These are phyloP conservation scores for Boletus barrowsii DNA, from an alignment of 768 basidiomycete genomes.

Conservation along the genomic window DNA sequence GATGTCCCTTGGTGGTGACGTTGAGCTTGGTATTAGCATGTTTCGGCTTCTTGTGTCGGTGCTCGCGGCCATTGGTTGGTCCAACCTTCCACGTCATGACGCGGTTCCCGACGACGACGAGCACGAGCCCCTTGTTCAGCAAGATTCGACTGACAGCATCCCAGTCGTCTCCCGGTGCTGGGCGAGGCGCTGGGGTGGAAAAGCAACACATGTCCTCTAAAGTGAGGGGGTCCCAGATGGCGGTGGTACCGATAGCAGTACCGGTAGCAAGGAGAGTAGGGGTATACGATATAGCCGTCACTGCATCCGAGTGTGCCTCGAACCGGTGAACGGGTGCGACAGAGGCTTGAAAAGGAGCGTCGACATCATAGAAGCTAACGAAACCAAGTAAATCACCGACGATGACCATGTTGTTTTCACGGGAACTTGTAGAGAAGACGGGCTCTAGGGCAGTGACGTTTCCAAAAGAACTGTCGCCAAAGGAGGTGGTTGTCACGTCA, in stretches of 20 bases:
- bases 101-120: slow-evolving; percentile 58
- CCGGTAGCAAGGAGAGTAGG: slow-evolving; percentile 61
- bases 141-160: slow-evolving; percentile 56
- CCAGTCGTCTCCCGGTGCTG: slow-evolving; percentile 32
- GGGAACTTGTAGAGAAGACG: slow-evolving; percentile 37
- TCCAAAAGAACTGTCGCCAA: slow-evolving; percentile 53
- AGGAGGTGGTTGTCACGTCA: slow-evolving; percentile 36
- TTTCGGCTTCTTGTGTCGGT: slow-evolving; percentile 34
- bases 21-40: slow-evolving; percentile 26
- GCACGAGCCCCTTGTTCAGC: slow-evolving; percentile 49
- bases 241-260: slow-evolving; percentile 55
- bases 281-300: slow-evolving; percentile 65
- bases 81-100: slow-evolving; percentile 71
- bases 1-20: slow-evolving; percentile 40
- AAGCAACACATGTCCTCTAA: slow-evolving; percentile 57
- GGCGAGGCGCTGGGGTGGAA: slow-evolving; percentile 42
- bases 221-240: slow-evolving; percentile 65
- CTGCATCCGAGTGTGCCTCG: slow-evolving; percentile 63
- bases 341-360: slow-evolving; percentile 10
- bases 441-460: slow-evolving; percentile 49
- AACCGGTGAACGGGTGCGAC: slow-evolving; percentile 44
- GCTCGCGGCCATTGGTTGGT: slow-evolving; percentile 30
- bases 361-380: slow-evolving; percentile 60
- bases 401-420: slow-evolving; percentile 52
- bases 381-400: slow-evolving; percentile 65